Percentiles rank a stretch among this genome's conserved stretches.
These are phyloP conservation scores for Castanospermum australe DNA, from an alignment of 306 rosid species.

Conservation along the genomic window DNA sequence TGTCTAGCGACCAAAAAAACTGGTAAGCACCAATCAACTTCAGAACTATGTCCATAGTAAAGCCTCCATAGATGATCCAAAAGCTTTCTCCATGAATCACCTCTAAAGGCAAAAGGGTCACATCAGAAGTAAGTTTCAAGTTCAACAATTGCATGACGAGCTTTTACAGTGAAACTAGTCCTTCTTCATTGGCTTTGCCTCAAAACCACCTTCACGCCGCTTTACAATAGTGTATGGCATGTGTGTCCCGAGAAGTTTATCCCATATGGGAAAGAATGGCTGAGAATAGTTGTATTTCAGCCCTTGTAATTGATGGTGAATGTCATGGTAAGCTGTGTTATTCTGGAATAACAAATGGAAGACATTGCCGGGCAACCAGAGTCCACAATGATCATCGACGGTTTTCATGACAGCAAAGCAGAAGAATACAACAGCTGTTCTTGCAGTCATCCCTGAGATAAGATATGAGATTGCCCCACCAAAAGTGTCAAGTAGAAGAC, in stretches of 20 bases:
- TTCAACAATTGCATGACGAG: slow-evolving; percentile 3
- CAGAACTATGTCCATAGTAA: slow-evolving; percentile 20
- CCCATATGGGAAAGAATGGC: slow-evolving; percentile 91
- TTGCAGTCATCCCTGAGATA: slow-evolving; percentile 78
- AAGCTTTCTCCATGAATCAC: not conserved
- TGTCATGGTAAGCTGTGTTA: slow-evolving; percentile 90
- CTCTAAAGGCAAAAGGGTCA: slow-evolving; percentile 18
- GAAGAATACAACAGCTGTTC: slow-evolving; percentile 77
- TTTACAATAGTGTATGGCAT: slow-evolving; percentile 78
- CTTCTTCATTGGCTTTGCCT: slow-evolving; percentile 59
- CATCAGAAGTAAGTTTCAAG: slow-evolving; percentile 18
- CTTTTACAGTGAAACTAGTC: slow-evolving; percentile 31
- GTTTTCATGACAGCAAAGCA: slow-evolving; percentile 83
- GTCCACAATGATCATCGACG: slow-evolving; percentile 85
- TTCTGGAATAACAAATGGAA: slow-evolving; percentile 78
- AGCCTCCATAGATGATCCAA: slow-evolving; percentile 17
- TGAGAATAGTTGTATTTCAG: slow-evolving; percentile 83
- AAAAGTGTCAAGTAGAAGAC: slow-evolving; percentile 83
- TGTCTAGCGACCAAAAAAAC: slow-evolving; percentile 30
- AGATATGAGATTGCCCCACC: slow-evolving; percentile 86
- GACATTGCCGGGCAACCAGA: slow-evolving; percentile 83
- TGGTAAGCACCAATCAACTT: slow-evolving; percentile 39
- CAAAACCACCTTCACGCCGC: slow-evolving; percentile 75
- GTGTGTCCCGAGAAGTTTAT: slow-evolving; percentile 73
- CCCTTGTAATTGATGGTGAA: slow-evolving; percentile 91